phyloP scores from a whole-genome alignment of 192 early-diverging fungal species.

The Helicostylum pulchrum region DNA sequence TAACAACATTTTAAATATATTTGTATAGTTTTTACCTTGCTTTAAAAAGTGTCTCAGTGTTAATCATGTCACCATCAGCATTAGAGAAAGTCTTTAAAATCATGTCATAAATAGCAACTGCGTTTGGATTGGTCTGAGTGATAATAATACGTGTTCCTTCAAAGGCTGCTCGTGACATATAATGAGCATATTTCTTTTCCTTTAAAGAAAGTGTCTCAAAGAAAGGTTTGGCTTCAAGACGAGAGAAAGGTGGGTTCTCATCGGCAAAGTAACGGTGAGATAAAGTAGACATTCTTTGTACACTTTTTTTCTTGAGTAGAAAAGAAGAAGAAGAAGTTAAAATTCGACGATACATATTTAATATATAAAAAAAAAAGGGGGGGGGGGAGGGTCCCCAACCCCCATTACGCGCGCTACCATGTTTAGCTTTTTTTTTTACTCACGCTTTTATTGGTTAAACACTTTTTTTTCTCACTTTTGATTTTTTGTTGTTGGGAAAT shows the following conservation, averaged over 20 bases:
- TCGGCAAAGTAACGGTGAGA: conserved; percentile 40
- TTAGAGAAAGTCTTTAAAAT: conserved; percentile 40
- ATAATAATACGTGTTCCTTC: conserved; percentile 45
- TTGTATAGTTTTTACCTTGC: conserved; percentile 6
- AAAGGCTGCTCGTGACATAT: conserved; percentile 52
- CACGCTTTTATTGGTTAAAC: no score
- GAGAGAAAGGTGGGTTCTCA: conserved; percentile 41
- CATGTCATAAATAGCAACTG: conserved; percentile 39
- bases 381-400: no score
- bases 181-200: conserved; percentile 56
- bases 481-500: no score
- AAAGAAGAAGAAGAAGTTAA: no score
- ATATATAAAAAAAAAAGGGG: no score
- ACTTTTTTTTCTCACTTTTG: no score
- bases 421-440: no score
- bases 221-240: conserved; percentile 47
- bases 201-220: conserved; percentile 44
- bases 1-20: background rate
- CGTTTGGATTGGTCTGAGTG: conserved; percentile 33
- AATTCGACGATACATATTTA: no score
- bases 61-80: conserved; percentile 17
- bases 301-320: no score
- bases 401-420: no score
- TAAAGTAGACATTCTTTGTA: background rate
- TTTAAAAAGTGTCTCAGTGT: conserved; percentile 16